These are phyloP conservation scores for Gossypium anomalum DNA, from an alignment of 345 rosid genomes.

Conservation along the genomic window DNA sequence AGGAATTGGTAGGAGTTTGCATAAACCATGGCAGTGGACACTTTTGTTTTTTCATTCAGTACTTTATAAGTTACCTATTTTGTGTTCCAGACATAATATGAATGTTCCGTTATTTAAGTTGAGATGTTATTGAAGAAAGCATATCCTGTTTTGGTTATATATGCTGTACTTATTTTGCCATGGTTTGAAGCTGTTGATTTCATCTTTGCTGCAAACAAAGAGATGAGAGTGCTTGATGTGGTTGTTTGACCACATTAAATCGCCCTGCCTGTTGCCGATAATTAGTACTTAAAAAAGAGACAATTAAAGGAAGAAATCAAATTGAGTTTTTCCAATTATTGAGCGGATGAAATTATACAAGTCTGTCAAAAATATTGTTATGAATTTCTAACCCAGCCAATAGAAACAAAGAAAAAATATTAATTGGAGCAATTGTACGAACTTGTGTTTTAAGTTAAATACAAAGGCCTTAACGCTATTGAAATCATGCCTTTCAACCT, in stretches of 20 bases:
- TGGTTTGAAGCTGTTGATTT: background rate
- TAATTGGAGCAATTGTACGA: too few species aligned
- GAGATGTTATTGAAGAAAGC: background rate
- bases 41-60: slow-evolving; percentile 2
- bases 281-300: too few species aligned
- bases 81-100: background rate
- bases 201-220: background rate
- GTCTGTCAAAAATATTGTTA: too few species aligned
- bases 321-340: too few species aligned
- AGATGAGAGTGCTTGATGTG: background rate
- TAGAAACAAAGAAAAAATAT: too few species aligned
- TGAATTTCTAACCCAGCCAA: too few species aligned
- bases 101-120: background rate
- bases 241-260: background rate
- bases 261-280: too few species aligned
- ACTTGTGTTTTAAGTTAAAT: too few species aligned
- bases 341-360: too few species aligned
- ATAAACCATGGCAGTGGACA: background rate
- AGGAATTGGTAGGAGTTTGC: slow-evolving; percentile 18
- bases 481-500: too few species aligned
- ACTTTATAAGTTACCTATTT: background rate
- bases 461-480: too few species aligned
- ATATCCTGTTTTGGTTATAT: background rate
- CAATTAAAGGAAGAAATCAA: too few species aligned
- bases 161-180: background rate